phyloP scores from a whole-genome alignment of 208 protist species.

The Trypanosoma scelopori region DNA sequence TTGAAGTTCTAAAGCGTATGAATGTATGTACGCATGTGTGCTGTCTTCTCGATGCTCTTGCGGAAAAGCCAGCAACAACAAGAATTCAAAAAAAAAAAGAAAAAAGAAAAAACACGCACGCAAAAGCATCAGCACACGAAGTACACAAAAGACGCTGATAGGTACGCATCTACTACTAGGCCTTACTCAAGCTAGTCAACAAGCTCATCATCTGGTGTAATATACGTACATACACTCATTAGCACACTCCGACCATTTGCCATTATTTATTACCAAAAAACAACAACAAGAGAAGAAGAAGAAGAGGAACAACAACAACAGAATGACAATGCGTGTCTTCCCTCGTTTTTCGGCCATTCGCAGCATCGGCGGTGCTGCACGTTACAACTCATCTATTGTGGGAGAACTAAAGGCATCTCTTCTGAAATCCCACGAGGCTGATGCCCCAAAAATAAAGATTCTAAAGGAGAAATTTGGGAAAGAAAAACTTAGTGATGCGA shows the following conservation, averaged over 20 bases:
- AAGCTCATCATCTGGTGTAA: slow-evolving; percentile 15
- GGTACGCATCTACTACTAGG: not conserved
- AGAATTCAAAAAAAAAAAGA: no score
- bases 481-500: slow-evolving; percentile 87
- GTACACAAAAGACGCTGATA: not conserved
- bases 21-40: no score
- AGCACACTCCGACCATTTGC: no score
- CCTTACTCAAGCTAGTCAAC: slow-evolving; percentile 8
- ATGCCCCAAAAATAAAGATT: slow-evolving; percentile 70
- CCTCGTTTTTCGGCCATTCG: slow-evolving; percentile 27
- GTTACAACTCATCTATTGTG: slow-evolving; percentile 34
- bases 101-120: no score
- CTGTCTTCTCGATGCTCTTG: no score
- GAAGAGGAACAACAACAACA: no score
- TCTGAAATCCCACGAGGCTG: slow-evolving; percentile 32
- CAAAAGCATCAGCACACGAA: no score
- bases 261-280: no score
- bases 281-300: no score
- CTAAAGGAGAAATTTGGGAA: slow-evolving; percentile 83
- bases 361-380: slow-evolving; percentile 20
- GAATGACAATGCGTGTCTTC: slow-evolving; percentile 35
- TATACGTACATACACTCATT: not conserved
- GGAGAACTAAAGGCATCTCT: slow-evolving; percentile 59
- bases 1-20: no score
- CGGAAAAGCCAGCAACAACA: no score